phyloP scores from a whole-genome alignment of 1,284 basidiomycete genomes.

The Abortiporus biennis region DNA sequence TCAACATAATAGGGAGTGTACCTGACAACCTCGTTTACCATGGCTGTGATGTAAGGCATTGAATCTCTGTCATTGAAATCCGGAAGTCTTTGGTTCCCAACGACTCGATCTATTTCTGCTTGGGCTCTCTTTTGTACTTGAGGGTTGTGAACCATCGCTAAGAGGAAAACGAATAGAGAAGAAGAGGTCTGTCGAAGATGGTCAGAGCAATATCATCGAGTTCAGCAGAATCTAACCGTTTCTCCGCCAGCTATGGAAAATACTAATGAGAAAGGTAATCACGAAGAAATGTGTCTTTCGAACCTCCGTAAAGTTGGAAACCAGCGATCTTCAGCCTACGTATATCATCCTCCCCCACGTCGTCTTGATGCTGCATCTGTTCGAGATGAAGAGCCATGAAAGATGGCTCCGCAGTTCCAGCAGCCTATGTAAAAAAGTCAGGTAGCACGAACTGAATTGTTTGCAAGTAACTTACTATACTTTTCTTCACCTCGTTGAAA shows the following conservation, averaged over 20 bases:
- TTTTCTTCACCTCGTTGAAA: not conserved
- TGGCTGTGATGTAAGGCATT: constrained; percentile 33
- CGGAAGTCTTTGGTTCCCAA: constrained; percentile 32
- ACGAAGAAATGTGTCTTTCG: not conserved
- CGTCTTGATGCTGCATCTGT: not conserved
- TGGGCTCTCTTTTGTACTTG: constrained; percentile 31
- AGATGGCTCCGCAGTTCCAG: not conserved
- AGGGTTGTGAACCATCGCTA: constrained; percentile 33
- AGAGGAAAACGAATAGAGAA: constrained; percentile 29
- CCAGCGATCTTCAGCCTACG: not conserved
- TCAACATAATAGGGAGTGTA: not conserved
- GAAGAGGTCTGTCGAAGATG: constrained; percentile 32
- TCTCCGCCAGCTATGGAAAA: not conserved
- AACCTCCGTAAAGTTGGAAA: not conserved
- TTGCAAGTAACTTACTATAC: too few relatives aligned
- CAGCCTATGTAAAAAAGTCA: not conserved
- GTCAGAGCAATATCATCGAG: not conserved
- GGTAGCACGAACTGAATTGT: not conserved
- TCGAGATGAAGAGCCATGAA: not conserved
- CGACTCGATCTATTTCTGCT: constrained; percentile 33
- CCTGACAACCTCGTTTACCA: constrained; percentile 31
- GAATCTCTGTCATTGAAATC: constrained; percentile 29
- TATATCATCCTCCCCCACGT: not conserved
- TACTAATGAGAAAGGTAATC: not conserved
- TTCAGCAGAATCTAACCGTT: not conserved